Evolutionary conservation across 1,284 basidiomycete species (phyloP), one percentile per base, ranked within the genome.

Genomic region (Inonotus hispidus): DNA sequence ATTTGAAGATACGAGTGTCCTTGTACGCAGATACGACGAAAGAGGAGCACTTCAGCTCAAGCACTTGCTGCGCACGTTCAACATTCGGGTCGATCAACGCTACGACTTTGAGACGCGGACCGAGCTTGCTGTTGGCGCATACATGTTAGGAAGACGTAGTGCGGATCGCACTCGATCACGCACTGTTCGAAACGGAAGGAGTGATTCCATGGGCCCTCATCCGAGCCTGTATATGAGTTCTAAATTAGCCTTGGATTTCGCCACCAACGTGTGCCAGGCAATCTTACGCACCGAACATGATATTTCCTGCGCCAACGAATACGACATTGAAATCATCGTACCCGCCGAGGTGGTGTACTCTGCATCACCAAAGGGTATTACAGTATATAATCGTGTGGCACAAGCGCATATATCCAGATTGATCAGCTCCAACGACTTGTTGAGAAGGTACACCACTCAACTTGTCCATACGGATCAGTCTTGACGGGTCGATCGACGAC

Each of bases 11-110:
- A 65, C 90, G 84, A 16, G 95, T 98, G 73, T 94, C 84, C 71
- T 90, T 84, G 79, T 99, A 99, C 16, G 96, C 95, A 38, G 90
- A 90, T 65, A 90, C 82, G 74, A 98, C 95, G 81, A 97, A 97
- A 25, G 90, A 92, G 69, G 91, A 88, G 71, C 94, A 88, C 82
- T 99, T 99, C 76, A 91, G 88, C 68, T 87, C 83, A 61, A 98
- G 85, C 35, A 92, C 92, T 13, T 82, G 76, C 14, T 85, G 80
- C 19, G 95, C 93, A 63, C 94, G 92, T 46, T 91, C 88, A 60
- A 84, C 79, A 13, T 87, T 88, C 32, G 97, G 96, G 74, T 99
- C 96, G 69, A 99, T 91, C 61, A 99, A 80, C 14, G 93, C 96
- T 59, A 93, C 85, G 58, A 99, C 94, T 75, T 97, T 98, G 74